Evolutionary conservation across 139 green algal genomes (phyloP), one percentile per base, ranked within the genome.

Genomic region (Medakamo hakoo): DNA sequence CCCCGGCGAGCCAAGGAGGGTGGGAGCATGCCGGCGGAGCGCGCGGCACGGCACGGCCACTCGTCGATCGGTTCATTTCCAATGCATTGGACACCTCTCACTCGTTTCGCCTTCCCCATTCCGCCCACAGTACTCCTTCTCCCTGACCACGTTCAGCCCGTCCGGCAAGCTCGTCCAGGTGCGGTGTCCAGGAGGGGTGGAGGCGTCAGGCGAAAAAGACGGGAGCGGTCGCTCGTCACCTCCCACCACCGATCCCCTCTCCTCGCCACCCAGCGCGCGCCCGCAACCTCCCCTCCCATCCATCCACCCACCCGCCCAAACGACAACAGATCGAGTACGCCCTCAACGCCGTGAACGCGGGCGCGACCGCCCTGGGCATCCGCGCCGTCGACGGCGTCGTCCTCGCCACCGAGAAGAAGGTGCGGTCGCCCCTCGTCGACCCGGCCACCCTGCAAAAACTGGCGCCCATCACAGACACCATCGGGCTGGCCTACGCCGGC

Each of bases 391-490:
- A 98, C 63, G 93, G 93, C 28, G 93, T 99, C 25, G 93, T 99
- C 18, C 86, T 99, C 27, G 93, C 93, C 25, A 99, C 93, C 25
- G 93, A 99, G 65, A 98, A 98, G 80, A 99, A 99, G 77, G 76
- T 94, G 59, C 90, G 91, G 0, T 88, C 79, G 23, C 76, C 84
- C 16, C 76, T 99, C 28, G 84, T 84, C 22, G 88, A 95, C 40
- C 85, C 95, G 65, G 66, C 31, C 30, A 94, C 88, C 4, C 87
- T 95, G 58, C 77, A 95, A 70, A 97, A 97, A 75, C 96, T 98
- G 30, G 73, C 74, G 14, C 73, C 87, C 49, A 62, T 99, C 3
- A 94, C 91, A 16, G 78, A 81, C 21, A 94, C 96, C 64, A 88
- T 95, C 14, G 93, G 93, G 3, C 80, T 98, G 16, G 87, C 93